Evolutionary conservation across 306 rosid species (phyloP).

Genomic region (Rubus parviflorus): DNA sequence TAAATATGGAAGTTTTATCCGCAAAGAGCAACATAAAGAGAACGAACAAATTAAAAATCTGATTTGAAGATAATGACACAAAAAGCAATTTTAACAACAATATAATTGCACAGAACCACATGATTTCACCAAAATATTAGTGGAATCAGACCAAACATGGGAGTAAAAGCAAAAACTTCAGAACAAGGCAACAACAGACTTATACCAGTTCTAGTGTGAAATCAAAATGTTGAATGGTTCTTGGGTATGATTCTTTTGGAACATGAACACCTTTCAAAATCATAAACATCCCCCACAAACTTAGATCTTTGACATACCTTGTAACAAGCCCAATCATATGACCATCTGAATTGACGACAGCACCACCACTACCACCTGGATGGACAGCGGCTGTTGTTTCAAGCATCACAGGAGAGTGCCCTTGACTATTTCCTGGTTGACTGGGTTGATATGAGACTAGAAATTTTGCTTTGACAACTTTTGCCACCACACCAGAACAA

Average conservation of each 20-base stretch:
- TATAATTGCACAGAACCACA: background rate
- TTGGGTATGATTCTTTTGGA: conserved; percentile 1
- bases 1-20: conserved; percentile 30
- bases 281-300: conserved; percentile 3
- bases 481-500: conserved; percentile 82
- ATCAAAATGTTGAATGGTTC: conserved; percentile 12
- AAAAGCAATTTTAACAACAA: background rate
- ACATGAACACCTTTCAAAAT: conserved; percentile 7
- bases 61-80: background rate
- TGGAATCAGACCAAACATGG: conserved; percentile 1
- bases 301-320: conserved; percentile 49
- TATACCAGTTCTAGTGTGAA: conserved; percentile 9
- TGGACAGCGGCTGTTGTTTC: conserved; percentile 97
- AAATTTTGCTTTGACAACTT: conserved; percentile 69
- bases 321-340: conserved; percentile 94
- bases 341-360: conserved; percentile 80
- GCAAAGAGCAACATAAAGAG: conserved; percentile 11
- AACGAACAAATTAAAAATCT: background rate
- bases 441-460: conserved; percentile 49
- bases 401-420: conserved; percentile 69
- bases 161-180: background rate
- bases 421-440: conserved; percentile 37
- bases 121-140: background rate
- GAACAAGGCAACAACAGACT: background rate
- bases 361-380: conserved; percentile 98